Percentiles rank a stretch among this genome's conserved stretches.
These are phyloP conservation scores for Logfia minima DNA, from an alignment of 129 eudicot genomes.

Conservation along the genomic window DNA sequence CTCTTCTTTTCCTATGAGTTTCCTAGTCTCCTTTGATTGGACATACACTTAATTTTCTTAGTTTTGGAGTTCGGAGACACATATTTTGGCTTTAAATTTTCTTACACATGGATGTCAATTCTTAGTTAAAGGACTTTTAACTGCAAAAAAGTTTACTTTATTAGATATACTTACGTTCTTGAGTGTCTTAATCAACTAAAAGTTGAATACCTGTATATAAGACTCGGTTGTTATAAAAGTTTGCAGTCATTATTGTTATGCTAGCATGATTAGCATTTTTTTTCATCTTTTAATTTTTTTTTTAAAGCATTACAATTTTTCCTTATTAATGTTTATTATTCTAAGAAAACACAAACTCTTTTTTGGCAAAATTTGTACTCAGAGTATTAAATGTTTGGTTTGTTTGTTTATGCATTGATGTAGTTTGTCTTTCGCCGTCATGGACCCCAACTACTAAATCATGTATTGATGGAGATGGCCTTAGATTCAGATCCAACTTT, in stretches of 20 bases:
- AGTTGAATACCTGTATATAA: not conserved
- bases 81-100: not conserved
- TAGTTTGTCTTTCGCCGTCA: not conserved
- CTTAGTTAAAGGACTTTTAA: not conserved
- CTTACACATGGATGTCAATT: not conserved
- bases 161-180: not conserved
- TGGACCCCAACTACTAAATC: constrained; percentile 14
- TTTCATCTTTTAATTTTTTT: not conserved
- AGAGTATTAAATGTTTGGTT: constrained; percentile 2
- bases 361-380: constrained; percentile 5
- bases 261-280: not conserved
- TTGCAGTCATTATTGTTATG: constrained; percentile 19
- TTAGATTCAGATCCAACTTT: constrained; percentile 19
- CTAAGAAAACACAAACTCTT: not conserved
- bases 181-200: not conserved
- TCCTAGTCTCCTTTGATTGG: not conserved
- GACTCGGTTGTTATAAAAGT: not conserved
- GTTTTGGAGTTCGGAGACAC: not conserved
- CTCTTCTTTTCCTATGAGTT: not conserved
- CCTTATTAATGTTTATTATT: not conserved
- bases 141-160: not conserved
- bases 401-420: constrained; percentile 1
- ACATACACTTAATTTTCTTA: constrained; percentile 2
- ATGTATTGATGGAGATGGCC: not conserved
- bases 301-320: not conserved